Evolutionary conservation across 148 eudicot species (phyloP), one percentile per base, ranked within the genome.

Genomic region (Rhododendron ovatum): DNA sequence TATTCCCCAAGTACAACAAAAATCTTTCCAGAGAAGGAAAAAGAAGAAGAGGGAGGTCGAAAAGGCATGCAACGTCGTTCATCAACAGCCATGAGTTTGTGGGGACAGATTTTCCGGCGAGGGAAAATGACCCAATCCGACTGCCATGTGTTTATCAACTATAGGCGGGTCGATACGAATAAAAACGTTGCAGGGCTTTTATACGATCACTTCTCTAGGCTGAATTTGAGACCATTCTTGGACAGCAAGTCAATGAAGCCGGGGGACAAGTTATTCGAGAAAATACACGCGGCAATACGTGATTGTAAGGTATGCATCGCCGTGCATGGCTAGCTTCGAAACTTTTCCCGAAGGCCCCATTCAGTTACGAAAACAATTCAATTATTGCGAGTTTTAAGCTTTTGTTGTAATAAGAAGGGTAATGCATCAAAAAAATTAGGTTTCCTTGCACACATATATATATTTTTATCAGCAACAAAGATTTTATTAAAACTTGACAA

Each of bases 191-290:
- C 91, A 10, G 93, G 94, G 39, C 82, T 92, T 47, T 79, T 92
- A 24, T 89, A 80, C 48, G 88, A 91, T 20, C 90, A 86, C 11
- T 78, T 92, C 0, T 45, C 57, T 1, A 53, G 83, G 33, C 74
- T 87, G 2, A 91, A 90, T 30, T 57, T 89, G 12, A 33, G 48
- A 47, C 92, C 94, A 3, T 92, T 92, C 59, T 83, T 91, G 82
- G 92, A 92, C 76, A 87, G 76, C 87, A 92, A 88, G 83, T 86
- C 78, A 85, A 90, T 92, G 94, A 81, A 85, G 37, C 93, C 94
- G 2, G 94, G 93, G 45, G 93, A 91, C 78, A 55, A 50, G 39
- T 57, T 92, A 28, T 87, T 83, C 5, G 87, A 89, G 0, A 86
- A 73, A 18, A 91, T 92, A 57, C 82, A 89, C 39, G 65, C 33